Evolutionary conservation across 176 grass and related monocot genomes (phyloP).

Genomic region (Juncus effusus): DNA sequence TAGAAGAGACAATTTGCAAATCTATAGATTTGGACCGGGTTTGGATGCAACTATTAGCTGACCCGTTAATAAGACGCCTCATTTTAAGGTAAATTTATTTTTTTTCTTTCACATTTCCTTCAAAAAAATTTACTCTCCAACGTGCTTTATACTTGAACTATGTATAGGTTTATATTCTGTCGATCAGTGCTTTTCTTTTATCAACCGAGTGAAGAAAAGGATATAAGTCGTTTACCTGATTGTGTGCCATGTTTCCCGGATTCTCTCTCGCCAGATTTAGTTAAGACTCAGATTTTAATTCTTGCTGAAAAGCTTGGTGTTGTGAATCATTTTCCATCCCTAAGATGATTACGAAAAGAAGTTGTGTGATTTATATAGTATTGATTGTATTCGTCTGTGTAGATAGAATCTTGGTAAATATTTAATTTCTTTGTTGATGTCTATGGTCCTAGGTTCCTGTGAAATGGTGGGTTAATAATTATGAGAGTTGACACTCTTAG

Average conservation of each 20-base stretch:
- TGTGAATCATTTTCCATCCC: constrained; percentile 60
- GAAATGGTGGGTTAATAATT: not conserved
- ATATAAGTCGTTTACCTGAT: constrained; percentile 49
- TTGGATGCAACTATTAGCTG: constrained; percentile 85
- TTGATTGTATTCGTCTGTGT: constrained; percentile 49
- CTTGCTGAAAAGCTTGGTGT: constrained; percentile 76
- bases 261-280: constrained; percentile 52
- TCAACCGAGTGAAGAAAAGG: constrained; percentile 21
- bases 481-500: too few relatives aligned
- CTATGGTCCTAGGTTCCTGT: constrained; percentile 1
- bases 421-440: constrained; percentile 11
- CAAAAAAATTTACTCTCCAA: constrained; percentile 1
- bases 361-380: constrained; percentile 32
- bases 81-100: constrained; percentile 59
- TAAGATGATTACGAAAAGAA: constrained; percentile 33
- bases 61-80: constrained; percentile 80
- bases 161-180: constrained; percentile 93
- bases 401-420: constrained; percentile 97
- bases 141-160: not conserved
- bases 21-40: constrained; percentile 62
- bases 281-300: constrained; percentile 48
- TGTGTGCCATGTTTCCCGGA: constrained; percentile 81
- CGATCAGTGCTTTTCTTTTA: constrained; percentile 71
- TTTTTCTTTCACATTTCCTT: constrained; percentile 10
- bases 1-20: constrained; percentile 66